Conservation (phyloP, 2,329 filamentous ascomycete species). For the Mollisia scopiformis region DNA sequence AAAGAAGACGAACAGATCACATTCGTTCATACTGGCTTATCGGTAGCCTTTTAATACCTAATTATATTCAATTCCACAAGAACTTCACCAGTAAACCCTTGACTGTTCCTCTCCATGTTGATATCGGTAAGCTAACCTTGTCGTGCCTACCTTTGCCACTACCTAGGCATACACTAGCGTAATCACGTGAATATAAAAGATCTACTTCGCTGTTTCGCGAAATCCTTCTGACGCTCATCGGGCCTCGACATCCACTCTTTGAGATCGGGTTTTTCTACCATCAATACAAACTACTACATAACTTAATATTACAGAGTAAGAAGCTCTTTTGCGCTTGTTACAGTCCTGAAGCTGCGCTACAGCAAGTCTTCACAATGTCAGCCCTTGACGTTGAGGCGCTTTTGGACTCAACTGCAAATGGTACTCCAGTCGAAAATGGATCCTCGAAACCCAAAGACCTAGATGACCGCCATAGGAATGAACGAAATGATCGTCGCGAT, state of each 20-base stretch:
- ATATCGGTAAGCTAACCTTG: too few species aligned
- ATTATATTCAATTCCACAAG: slow-evolving; percentile 8
- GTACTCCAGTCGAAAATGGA: slow-evolving; percentile 47
- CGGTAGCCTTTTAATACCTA: slow-evolving; percentile 12
- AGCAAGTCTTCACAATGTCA: slow-evolving; percentile 53
- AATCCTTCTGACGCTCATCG: background rate
- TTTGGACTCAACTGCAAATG: slow-evolving; percentile 80
- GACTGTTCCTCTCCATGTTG: too few species aligned
- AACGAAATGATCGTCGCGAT: slow-evolving; percentile 55
- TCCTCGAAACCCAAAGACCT: slow-evolving; percentile 53
- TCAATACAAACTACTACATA: background rate
- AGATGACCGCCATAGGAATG: slow-evolving; percentile 59
- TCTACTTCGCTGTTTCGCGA: background rate
- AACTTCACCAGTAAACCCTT: too few species aligned
- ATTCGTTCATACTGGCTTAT: slow-evolving; percentile 8
- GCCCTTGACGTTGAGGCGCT: slow-evolving; percentile 85
- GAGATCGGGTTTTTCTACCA: background rate
- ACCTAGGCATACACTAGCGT: background rate
- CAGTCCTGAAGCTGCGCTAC: too few species aligned
- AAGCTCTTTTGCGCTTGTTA: background rate
- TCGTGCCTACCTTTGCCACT: background rate
- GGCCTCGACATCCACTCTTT: background rate
- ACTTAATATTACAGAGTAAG: background rate
- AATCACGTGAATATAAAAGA: background rate
- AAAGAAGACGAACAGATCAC: slow-evolving; percentile 18